These are phyloP conservation scores for Leucocoprinus birnbaumii DNA, from an alignment of 768 basidiomycete genomes.

Conservation along the genomic window DNA sequence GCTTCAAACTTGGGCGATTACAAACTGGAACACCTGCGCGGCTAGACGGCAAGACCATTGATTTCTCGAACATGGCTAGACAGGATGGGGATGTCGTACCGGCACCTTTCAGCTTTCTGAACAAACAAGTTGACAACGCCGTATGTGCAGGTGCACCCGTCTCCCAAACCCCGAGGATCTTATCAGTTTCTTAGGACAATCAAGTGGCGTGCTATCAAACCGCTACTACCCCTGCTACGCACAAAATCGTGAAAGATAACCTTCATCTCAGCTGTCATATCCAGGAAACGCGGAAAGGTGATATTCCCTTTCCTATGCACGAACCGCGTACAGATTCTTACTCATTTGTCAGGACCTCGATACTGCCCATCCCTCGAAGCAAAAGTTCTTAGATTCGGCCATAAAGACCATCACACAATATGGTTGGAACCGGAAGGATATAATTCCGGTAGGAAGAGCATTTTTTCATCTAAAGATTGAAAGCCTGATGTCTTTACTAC, in stretches of 20 bases:
- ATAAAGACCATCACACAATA: conserved; percentile 68
- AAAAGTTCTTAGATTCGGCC: conserved; percentile 76
- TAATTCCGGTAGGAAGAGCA: conserved; percentile 59
- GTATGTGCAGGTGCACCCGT: conserved; percentile 35
- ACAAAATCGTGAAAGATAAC: conserved; percentile 71
- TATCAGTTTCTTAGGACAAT: conserved; percentile 44
- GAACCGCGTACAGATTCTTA: neutral
- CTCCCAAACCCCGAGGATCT: neutral
- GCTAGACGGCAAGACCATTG: conserved; percentile 64
- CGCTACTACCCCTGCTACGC: conserved; percentile 68
- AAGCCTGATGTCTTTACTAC: neutral
- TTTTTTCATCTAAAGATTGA: conserved; percentile 3
- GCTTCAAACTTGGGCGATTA: conserved; percentile 79
- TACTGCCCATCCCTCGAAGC: conserved; percentile 92
- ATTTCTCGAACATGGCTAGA: conserved; percentile 55
- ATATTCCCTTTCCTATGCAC: neutral
- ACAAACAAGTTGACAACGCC: conserved; percentile 65
- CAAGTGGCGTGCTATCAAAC: conserved; percentile 78
- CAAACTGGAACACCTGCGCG: conserved; percentile 89
- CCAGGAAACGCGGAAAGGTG: conserved; percentile 83
- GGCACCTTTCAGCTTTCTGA: conserved; percentile 74
- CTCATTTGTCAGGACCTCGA: conserved; percentile 59
- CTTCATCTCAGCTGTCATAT: conserved; percentile 81
- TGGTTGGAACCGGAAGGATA: conserved; percentile 95
- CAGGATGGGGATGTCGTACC: conserved; percentile 71